Percentiles rank a stretch among this genome's conserved stretches.
These are phyloP conservation scores for Fusarium veterinarium DNA, from an alignment of 2,329 filamentous ascomycete genomes.

Conservation along the genomic window DNA sequence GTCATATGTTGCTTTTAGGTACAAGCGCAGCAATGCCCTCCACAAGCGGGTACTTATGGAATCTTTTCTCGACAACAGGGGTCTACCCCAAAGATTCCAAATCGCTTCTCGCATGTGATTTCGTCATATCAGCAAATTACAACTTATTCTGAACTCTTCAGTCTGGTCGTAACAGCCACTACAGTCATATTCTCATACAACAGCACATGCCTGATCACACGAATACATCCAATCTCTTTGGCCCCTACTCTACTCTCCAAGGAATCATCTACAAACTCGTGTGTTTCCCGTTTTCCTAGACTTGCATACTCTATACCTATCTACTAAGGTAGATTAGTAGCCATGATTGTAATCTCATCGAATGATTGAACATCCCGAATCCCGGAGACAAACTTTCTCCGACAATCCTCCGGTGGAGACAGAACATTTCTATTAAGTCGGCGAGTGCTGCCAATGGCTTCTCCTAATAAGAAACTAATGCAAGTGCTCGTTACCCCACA, in stretches of 20 bases:
- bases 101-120: slow-evolving; percentile 24
- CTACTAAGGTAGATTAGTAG: not conserved
- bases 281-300: not conserved
- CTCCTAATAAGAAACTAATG: slow-evolving; percentile 9
- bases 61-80: slow-evolving; percentile 26
- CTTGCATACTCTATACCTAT: not conserved
- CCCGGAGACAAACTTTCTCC: slow-evolving; percentile 5
- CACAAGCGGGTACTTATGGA: slow-evolving; percentile 20
- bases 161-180: not conserved
- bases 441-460: slow-evolving; percentile 5
- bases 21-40: not conserved
- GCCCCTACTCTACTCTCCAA: not conserved
- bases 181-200: not conserved
- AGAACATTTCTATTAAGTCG: not conserved
- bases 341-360: not conserved
- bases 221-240: not conserved
- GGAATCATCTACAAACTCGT: not conserved
- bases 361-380: slow-evolving; percentile 21
- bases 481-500: slow-evolving; percentile 1
- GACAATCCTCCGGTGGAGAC: slow-evolving; percentile 13
- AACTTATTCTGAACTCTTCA: not conserved
- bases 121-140: slow-evolving; percentile 29
- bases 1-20: slow-evolving; percentile 9
- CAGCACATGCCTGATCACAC: not conserved
- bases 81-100: slow-evolving; percentile 30